Base-by-base conservation (phyloP, 1,284 basidiomycete species). In the Ustilago tritici region DNA sequence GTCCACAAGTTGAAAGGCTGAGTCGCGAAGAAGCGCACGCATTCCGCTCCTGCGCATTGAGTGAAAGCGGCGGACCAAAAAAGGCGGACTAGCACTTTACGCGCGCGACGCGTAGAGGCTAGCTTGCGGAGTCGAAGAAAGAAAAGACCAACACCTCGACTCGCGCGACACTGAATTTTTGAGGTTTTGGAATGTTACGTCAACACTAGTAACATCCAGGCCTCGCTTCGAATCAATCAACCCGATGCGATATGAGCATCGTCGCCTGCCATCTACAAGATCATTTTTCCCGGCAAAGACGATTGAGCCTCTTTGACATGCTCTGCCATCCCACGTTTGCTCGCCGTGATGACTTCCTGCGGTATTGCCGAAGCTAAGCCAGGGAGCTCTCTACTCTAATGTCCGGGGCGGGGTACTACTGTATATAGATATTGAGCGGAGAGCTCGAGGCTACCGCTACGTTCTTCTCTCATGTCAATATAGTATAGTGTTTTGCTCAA, bases 141-240 rank as follows among this genome's bases (percentile, higher is more conserved):
- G 32, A 64, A 52, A 38, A 73, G 70, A 73, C 65, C 70, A 73
- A 73, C 70, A 73, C 70, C 7, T 65, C 40, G 12, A 65, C 69
- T 71, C 63, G 69, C 46, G 50, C 69, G 69, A 61, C 41, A 71
- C 23, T 55, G 34, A 1, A 4, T 15, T 14, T 19, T 34, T 2
- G 12, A 50, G 14, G 1, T 31, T 40, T 17, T 2, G 38, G 4
- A 50, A 14, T 34, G 49, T 50, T 50, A 50, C 49, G 11, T 4
- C 49, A 3, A 3, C 23, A 28, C 23, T 28, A 28, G 23, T 3
- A 3, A 28, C 23, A 28, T 2, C 23, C 23, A 2, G 23, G 23
- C 23, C 23, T 28, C 23, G 0, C 23, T 28, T 35, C 17, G 32
- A 19, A 6, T 34, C 15, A 46, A 6, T 7, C 9, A 17, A 6